Evolutionary conservation across 2,329 filamentous ascomycete species (phyloP).

Genomic region (Alternaria solani): DNA sequence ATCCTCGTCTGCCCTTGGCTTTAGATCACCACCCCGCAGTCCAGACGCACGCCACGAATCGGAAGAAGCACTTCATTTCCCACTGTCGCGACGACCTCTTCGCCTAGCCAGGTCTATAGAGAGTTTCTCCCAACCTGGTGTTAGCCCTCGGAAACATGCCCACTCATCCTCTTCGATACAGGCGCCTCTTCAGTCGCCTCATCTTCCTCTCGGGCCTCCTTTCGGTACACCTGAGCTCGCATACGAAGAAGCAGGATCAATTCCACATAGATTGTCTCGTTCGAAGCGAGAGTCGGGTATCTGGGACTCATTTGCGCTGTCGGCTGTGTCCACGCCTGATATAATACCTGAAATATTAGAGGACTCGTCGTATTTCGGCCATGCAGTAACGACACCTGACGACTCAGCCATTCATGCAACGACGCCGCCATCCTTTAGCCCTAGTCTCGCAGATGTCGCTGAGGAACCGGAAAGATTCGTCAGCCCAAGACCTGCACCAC

Average conservation of each 20-base stretch:
- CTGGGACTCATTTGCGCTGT: conserved; percentile 41
- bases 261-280: conserved; percentile 13
- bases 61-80: conserved; percentile 19
- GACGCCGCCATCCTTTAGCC: conserved; percentile 51
- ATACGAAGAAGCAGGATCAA: neutral
- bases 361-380: conserved; percentile 42
- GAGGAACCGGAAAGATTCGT: conserved; percentile 49
- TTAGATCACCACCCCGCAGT: conserved; percentile 36
- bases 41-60: conserved; percentile 23
- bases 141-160: conserved; percentile 51
- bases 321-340: conserved; percentile 24
- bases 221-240: conserved; percentile 32
- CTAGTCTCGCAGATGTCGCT: conserved; percentile 47
- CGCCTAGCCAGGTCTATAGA: conserved; percentile 54
- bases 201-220: conserved; percentile 28
- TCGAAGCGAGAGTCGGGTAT: conserved; percentile 45
- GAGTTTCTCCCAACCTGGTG: conserved; percentile 64
- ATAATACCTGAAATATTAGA: conserved; percentile 39
- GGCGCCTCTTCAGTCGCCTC: conserved; percentile 52
- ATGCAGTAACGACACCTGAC: conserved; percentile 55
- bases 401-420: conserved; percentile 51
- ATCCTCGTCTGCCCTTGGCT: conserved; percentile 27
- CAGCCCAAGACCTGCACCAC: conserved; percentile 46
- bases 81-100: conserved; percentile 27
- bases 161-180: conserved; percentile 52